Conservation (phyloP, 1,284 basidiomycete genomes). For the Vanrija pseudolonga region DNA sequence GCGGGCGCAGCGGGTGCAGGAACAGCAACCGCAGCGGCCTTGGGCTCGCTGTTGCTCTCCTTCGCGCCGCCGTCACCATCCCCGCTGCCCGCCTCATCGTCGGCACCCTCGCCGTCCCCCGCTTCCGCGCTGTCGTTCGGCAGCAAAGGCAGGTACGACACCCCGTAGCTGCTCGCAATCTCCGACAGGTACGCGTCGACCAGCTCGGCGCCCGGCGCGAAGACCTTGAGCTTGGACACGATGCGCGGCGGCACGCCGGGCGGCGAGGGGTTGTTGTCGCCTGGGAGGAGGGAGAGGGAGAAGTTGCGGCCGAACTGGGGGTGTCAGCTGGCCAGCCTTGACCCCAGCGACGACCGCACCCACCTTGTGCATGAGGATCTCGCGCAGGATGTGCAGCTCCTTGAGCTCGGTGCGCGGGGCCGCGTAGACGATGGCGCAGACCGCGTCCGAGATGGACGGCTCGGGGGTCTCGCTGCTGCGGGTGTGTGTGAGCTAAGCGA, state of each 20-base stretch:
- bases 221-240: conserved; percentile 60
- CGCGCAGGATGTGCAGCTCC: conserved; percentile 86
- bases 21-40: conserved; percentile 31
- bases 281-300: conserved; percentile 47
- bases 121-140: conserved; percentile 2
- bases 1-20: conserved; percentile 10
- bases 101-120: neutral
- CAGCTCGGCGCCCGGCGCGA: conserved; percentile 66
- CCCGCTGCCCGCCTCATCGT: neutral
- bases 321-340: neutral
- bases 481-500: too few relatives aligned
- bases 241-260: conserved; percentile 54
- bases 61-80: conserved; percentile 15
- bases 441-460: conserved; percentile 67
- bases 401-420: conserved; percentile 86
- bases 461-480: conserved; percentile 75
- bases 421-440: conserved; percentile 78
- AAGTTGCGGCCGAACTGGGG: conserved; percentile 44
- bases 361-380: conserved; percentile 82
- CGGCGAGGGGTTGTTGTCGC: conserved; percentile 49
- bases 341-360: conserved; percentile 1
- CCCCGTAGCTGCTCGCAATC: conserved; percentile 79
- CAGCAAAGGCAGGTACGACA: conserved; percentile 61
- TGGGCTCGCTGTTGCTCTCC: conserved; percentile 29
- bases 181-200: conserved; percentile 84